Evolutionary conservation across 495 filamentous ascomycete genomes (phyloP).

Genomic region (Saxophila tyrrhenica): DNA sequence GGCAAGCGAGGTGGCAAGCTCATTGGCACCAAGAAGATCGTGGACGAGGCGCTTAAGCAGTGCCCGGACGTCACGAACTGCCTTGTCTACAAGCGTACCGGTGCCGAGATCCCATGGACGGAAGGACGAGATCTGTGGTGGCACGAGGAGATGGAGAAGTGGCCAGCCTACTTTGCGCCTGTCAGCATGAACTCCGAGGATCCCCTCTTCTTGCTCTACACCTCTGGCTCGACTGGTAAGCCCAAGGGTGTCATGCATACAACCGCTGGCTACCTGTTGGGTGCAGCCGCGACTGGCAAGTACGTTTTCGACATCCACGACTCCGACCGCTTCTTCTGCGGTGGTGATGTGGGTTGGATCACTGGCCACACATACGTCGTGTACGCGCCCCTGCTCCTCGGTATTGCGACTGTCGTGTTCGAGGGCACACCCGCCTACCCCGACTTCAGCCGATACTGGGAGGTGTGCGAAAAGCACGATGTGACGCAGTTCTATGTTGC

Average conservation of each 20-base stretch:
- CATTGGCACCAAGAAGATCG: conserved; percentile 98
- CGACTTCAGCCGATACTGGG: conserved; percentile 97
- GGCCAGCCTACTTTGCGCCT: conserved; percentile 77
- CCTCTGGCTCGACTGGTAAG: conserved; percentile 94
- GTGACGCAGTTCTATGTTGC: conserved; percentile 99
- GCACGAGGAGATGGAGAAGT: conserved; percentile 96
- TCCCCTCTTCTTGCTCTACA: conserved; percentile 95
- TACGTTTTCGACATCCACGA: conserved; percentile 98
- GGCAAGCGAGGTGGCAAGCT: conserved; percentile 95
- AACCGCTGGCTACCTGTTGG: conserved; percentile 85
- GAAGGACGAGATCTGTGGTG: conserved; percentile 88
- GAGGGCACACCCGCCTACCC: conserved; percentile 97
- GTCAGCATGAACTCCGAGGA: conserved; percentile 86
- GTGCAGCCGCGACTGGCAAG: conserved; percentile 87
- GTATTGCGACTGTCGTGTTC: conserved; percentile 93
- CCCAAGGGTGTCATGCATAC: conserved; percentile 99
- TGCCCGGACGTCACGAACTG: conserved; percentile 81
- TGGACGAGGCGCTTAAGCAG: conserved; percentile 95
- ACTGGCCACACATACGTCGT: conserved; percentile 99
- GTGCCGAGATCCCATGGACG: conserved; percentile 85
- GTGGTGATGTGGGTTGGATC: conserved; percentile 98
- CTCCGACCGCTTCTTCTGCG: conserved; percentile 88
- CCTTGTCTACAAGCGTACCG: conserved; percentile 91
- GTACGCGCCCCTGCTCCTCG: conserved; percentile 85
- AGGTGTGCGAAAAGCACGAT: conserved; percentile 87